These are phyloP conservation scores for Fusarium nisikadoi DNA, from an alignment of 2,329 filamentous ascomycete species.

Conservation along the genomic window DNA sequence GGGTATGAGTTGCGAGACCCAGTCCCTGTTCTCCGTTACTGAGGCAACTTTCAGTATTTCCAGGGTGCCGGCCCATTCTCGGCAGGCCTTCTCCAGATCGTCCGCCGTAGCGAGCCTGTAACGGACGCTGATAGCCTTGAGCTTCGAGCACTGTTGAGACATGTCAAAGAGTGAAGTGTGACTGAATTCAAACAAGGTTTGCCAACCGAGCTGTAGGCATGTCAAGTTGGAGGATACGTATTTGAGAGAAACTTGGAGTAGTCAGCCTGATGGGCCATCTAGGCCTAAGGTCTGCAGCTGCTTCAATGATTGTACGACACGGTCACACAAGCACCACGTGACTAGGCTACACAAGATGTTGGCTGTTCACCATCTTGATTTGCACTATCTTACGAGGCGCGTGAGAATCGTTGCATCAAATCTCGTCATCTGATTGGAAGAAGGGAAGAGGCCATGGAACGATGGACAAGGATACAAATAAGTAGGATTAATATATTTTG, in stretches of 20 bases:
- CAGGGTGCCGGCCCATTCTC: not conserved
- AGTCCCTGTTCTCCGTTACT: not conserved
- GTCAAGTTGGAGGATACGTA: not conserved
- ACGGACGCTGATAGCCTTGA: not conserved
- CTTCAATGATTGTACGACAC: not conserved
- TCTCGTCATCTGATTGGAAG: not conserved
- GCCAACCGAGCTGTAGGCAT: not conserved
- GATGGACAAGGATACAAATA: not conserved
- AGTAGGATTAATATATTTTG: not conserved
- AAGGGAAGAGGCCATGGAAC: too few species aligned
- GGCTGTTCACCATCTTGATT: not conserved
- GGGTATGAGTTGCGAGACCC: not conserved
- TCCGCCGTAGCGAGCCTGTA: not conserved
- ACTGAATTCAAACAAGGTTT: not conserved
- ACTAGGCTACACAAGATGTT: not conserved
- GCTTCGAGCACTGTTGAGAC: not conserved
- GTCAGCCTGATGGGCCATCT: not conserved
- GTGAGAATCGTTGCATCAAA: fast-evolving
- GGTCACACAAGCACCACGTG: not conserved
- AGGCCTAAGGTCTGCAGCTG: not conserved
- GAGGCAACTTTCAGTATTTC: not conserved
- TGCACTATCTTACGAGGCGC: fast-evolving
- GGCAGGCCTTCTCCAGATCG: not conserved
- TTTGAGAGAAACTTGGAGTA: not conserved
- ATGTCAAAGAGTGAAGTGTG: not conserved